These are phyloP conservation scores for Aspergillus haitiensis DNA, from an alignment of 495 filamentous ascomycete genomes.

Conservation along the genomic window DNA sequence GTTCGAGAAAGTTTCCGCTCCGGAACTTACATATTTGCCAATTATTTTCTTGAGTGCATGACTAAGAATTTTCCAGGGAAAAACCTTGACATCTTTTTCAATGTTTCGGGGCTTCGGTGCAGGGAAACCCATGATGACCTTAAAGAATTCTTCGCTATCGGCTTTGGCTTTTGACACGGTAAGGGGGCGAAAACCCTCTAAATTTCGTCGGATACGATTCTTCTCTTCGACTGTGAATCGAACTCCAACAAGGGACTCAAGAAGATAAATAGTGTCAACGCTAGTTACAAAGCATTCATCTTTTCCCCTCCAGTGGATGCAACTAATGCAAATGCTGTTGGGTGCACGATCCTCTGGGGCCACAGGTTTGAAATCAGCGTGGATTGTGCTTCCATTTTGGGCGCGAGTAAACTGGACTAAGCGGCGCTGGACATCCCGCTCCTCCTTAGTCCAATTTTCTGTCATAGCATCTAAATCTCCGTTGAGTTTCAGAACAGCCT, in stretches of 20 bases:
- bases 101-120: slow-evolving; percentile 95
- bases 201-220: slow-evolving; percentile 91
- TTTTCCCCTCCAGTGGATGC: slow-evolving; percentile 91
- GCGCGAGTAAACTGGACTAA: slow-evolving; percentile 82
- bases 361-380: slow-evolving; percentile 69
- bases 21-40: slow-evolving; percentile 84
- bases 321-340: slow-evolving; percentile 83
- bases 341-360: slow-evolving; percentile 64
- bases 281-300: slow-evolving; percentile 89
- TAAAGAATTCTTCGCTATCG: slow-evolving; percentile 96
- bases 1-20: not conserved
- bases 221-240: slow-evolving; percentile 95
- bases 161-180: slow-evolving; percentile 90
- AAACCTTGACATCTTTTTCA: slow-evolving; percentile 98
- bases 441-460: slow-evolving; percentile 74
- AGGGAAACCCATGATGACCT: slow-evolving; percentile 97
- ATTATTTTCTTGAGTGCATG: slow-evolving; percentile 94
- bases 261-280: slow-evolving; percentile 90
- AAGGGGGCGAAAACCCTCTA: slow-evolving; percentile 85
- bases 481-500: slow-evolving; percentile 79
- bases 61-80: slow-evolving; percentile 83
- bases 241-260: slow-evolving; percentile 81
- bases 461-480: slow-evolving; percentile 82
- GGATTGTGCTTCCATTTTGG: slow-evolving; percentile 73
- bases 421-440: slow-evolving; percentile 71